Evolutionary conservation across 2,329 filamentous ascomycete genomes (phyloP).

Genomic region (Tolypocladium endophyticum): DNA sequence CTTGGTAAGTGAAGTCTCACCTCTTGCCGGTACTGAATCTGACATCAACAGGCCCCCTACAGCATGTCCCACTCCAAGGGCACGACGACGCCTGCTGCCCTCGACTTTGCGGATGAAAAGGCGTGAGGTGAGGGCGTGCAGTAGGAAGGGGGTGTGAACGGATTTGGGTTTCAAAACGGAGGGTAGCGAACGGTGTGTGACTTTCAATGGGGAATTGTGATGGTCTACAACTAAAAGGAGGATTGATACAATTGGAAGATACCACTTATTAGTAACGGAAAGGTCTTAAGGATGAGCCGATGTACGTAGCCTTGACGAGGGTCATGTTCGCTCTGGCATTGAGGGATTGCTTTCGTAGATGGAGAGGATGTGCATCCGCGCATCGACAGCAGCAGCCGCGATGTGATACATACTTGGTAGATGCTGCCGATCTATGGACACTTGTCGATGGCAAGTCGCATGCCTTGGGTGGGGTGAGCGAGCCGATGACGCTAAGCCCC

Average conservation of each 20-base stretch:
- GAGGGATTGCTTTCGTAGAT: not conserved
- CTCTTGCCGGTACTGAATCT: not conserved
- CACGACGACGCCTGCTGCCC: conserved; percentile 45
- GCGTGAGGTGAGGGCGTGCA: too few relatives aligned
- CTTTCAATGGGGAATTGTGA: not conserved
- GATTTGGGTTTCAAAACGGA: not conserved
- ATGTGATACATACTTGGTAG: not conserved
- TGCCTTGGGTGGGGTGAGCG: not conserved
- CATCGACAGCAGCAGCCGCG: not conserved
- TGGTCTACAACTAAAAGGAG: not conserved
- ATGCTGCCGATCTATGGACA: not conserved
- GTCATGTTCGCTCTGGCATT: not conserved
- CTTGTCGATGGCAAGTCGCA: not conserved
- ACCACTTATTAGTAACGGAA: not conserved
- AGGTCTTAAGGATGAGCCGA: not conserved
- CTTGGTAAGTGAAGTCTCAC: conserved; percentile 52
- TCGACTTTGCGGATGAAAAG: conserved; percentile 24
- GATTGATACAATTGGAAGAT: not conserved
- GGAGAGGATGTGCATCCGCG: not conserved
- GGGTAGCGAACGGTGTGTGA: not conserved
- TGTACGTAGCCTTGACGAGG: not conserved
- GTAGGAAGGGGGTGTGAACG: not conserved
- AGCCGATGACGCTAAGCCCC: not conserved
- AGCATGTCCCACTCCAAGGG: conserved; percentile 59
- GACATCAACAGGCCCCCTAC: conserved; percentile 50